Base-by-base conservation (phyloP, 257 asterid species). In the Solanum ossicruentum region DNA sequence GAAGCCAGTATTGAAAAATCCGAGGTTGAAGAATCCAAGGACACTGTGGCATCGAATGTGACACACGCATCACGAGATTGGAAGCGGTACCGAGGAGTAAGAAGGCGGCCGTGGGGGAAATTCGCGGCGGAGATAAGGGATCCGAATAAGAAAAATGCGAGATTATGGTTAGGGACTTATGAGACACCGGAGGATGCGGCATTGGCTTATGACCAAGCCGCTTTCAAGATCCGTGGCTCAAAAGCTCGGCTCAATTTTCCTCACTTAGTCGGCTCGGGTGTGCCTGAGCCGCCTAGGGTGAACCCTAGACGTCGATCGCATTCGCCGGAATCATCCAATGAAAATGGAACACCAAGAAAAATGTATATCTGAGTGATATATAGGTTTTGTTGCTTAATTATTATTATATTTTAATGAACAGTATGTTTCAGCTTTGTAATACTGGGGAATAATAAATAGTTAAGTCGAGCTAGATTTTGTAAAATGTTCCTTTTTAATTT, bases 121-220 rank as follows among this genome's bases (percentile, higher is more conserved):
- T 86, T 75, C 20, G 86, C 88, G 13, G 88, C 88, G 17, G 88
- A 86, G 81, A 86, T 86, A 65, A 77, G 84, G 10, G 80, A 75
- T 28, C 86, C 88, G 47, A 20, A 78, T 55, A 86, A 78, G 86
- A 83, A 83, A 83, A 85, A 85, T 20, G 85, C 81, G 3, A 86
- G 88, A 12, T 60, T 83, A 18, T 86, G 88, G 86, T 60, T 83
- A 45, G 88, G 88, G 23, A 86, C 88, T 8, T 86, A 83, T n/a
- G 86, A 84, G 56, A 78, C 88, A 51, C 85, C 88, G 5, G 86
- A 86, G 75, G 86, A 83, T 45, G 88, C 88, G 8, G 88, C 88
- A 16, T 43, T 83, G 84, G 88, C 86, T 83, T 82, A 82, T 69
- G 86, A 86, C 28, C 88, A 21, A 43, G 84, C 86, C 1, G 88